Evolutionary conservation across 2,329 filamentous ascomycete genomes (phyloP).

Genomic region (Bisporella sp.): DNA sequence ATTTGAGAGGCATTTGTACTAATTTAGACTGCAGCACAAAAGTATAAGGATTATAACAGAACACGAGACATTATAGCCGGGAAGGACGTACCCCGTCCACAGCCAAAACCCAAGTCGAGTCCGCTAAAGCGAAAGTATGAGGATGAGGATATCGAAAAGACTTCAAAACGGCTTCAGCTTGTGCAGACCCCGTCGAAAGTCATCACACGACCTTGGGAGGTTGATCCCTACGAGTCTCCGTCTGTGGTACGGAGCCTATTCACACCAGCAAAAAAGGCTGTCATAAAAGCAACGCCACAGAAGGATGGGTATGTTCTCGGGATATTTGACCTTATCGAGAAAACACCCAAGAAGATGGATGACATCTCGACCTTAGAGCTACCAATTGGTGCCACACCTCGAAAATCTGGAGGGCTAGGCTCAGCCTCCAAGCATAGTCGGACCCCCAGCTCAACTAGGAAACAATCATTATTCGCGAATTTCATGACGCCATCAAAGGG

Average conservation of each 20-base stretch:
- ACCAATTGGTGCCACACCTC: conserved; percentile 33
- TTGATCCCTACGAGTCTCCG: conserved; percentile 46
- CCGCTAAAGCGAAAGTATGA: conserved; percentile 30
- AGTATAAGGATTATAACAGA: conserved; percentile 72
- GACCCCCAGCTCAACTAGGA: conserved; percentile 48
- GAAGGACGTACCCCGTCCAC: conserved; percentile 35
- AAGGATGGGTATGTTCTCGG: conserved; percentile 71
- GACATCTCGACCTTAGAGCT: conserved; percentile 20
- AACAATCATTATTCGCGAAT: conserved; percentile 52
- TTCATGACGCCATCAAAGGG: conserved; percentile 60
- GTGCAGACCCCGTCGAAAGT: conserved; percentile 40
- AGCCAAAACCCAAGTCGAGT: conserved; percentile 24
- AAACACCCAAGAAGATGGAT: conserved; percentile 24
- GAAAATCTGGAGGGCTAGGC: conserved; percentile 13
- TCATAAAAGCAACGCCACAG: conserved; percentile 73
- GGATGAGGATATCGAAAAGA: conserved; percentile 35
- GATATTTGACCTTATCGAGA: conserved; percentile 63
- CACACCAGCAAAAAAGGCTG: conserved; percentile 50
- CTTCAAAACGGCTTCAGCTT: conserved; percentile 44
- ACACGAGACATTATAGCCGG: conserved; percentile 52
- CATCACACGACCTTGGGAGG: conserved; percentile 27
- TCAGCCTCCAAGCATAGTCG: conserved; percentile 16
- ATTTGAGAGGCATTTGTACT: background rate
- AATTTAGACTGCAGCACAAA: conserved; percentile 29
- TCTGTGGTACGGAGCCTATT: conserved; percentile 52